Percentiles rank a stretch among this genome's conserved stretches.
phyloP scores from a whole-genome alignment of 169 alveolate species.

The Blepharisma undulans region DNA sequence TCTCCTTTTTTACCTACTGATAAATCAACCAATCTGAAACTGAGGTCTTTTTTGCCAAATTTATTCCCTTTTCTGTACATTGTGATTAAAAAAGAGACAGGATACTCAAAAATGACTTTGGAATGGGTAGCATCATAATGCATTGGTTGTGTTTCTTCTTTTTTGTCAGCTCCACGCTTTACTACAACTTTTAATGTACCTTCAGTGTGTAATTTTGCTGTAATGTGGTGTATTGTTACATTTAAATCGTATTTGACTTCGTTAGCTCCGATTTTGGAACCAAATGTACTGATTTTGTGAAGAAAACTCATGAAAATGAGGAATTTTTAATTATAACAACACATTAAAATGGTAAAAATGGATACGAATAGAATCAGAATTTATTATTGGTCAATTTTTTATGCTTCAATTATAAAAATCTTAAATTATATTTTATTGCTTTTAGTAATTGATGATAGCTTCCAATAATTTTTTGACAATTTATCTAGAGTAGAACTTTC shows the following conservation, averaged over 20 bases:
- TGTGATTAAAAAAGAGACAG: neutral
- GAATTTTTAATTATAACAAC: neutral
- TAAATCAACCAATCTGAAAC: neutral
- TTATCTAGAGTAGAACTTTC: neutral
- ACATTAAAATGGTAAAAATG: neutral
- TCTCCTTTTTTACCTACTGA: neutral
- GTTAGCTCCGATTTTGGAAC: neutral
- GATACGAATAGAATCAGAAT: neutral
- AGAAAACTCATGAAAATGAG: neutral
- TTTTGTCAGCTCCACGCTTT: slow-evolving; percentile 13
- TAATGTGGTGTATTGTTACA: neutral
- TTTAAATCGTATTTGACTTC: slow-evolving; percentile 14
- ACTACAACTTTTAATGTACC: neutral
- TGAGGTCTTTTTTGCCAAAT: slow-evolving; percentile 4
- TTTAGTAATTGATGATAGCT: neutral
- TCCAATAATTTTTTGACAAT: neutral
- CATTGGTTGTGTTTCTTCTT: slow-evolving; percentile 19
- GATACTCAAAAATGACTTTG: neutral
- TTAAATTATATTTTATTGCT: no score
- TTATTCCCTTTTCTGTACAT: slow-evolving; percentile 24
- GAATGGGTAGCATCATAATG: neutral
- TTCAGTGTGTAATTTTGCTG: neutral
- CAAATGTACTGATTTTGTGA: neutral
- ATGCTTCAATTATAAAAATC: no score
- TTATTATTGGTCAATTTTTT: neutral